phyloP scores from a whole-genome alignment of 345 rosid species.

The Clarkia xantiana region DNA sequence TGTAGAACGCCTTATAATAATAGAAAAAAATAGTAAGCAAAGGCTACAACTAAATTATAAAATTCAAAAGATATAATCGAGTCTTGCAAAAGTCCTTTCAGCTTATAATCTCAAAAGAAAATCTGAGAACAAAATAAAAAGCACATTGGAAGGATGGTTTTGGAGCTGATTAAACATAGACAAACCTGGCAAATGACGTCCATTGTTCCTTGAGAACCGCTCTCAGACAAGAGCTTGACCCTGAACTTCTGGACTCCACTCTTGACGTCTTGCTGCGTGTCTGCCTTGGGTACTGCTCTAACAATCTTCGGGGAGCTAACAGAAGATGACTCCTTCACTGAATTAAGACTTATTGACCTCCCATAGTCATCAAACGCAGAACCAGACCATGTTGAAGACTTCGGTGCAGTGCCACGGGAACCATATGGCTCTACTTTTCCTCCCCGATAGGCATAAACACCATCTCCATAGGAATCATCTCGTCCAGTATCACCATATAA shows the following conservation, averaged over 20 bases:
- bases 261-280: constrained; percentile 58
- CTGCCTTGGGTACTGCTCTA: constrained; percentile 83
- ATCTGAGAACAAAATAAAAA: not conserved
- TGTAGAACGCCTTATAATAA: too few species aligned
- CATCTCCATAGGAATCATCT: constrained; percentile 70
- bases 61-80: too few species aligned
- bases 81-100: too few species aligned
- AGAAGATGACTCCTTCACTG: constrained; percentile 41
- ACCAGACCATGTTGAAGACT: constrained; percentile 39
- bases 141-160: too few species aligned
- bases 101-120: not conserved
- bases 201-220: constrained; percentile 65
- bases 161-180: not conserved
- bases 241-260: constrained; percentile 93
- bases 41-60: too few species aligned
- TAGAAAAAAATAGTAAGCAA: too few species aligned
- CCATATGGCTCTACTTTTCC: constrained; percentile 87
- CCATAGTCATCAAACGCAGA: constrained; percentile 82
- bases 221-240: constrained; percentile 80
- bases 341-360: constrained; percentile 47
- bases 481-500: constrained; percentile 19
- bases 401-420: constrained; percentile 80
- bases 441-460: constrained; percentile 73
- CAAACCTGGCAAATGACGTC: constrained; percentile 93
- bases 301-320: constrained; percentile 51